These are phyloP conservation scores for Scleroderma citrinum DNA, from an alignment of 768 basidiomycete genomes.

Conservation along the genomic window DNA sequence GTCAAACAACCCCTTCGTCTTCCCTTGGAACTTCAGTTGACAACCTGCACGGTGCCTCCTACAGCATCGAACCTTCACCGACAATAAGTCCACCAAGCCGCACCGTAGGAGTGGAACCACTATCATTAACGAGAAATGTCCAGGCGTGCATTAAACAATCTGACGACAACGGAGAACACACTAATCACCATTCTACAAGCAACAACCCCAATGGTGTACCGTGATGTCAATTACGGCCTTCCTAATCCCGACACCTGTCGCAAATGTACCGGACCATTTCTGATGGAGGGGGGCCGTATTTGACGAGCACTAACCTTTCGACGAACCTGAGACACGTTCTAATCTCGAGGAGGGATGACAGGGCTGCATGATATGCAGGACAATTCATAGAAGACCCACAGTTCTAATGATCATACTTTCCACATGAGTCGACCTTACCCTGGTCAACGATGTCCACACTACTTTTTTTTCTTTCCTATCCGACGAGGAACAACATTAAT, in stretches of 20 bases:
- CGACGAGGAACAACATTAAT: slow-evolving; percentile 7
- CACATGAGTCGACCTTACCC: slow-evolving; percentile 11
- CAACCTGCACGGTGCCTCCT: slow-evolving; percentile 18
- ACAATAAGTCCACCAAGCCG: slow-evolving; percentile 9
- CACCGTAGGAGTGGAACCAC: slow-evolving; percentile 10
- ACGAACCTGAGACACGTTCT: not conserved
- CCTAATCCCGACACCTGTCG: slow-evolving; percentile 22
- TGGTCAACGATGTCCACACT: not conserved
- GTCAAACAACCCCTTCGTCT: slow-evolving; percentile 31
- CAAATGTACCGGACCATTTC: slow-evolving; percentile 15
- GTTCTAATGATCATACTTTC: not conserved
- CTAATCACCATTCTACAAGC: slow-evolving; percentile 3
- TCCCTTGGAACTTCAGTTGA: slow-evolving; percentile 20
- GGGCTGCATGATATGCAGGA: not conserved
- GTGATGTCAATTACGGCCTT: slow-evolving; percentile 18
- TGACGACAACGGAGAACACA: slow-evolving; percentile 9
- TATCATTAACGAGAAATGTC: slow-evolving; percentile 6
- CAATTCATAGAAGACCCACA: not conserved
- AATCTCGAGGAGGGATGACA: not conserved
- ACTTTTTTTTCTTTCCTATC: slow-evolving; percentile 2
- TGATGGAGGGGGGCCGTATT: slow-evolving; percentile 41
- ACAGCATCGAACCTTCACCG: slow-evolving; percentile 22
- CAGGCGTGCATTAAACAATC: slow-evolving; percentile 7
- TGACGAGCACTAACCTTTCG: not conserved
- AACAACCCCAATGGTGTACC: slow-evolving; percentile 9